Evolutionary conservation across 2,329 filamentous ascomycete species (phyloP).

Genomic region (Exophiala oligosperma): DNA sequence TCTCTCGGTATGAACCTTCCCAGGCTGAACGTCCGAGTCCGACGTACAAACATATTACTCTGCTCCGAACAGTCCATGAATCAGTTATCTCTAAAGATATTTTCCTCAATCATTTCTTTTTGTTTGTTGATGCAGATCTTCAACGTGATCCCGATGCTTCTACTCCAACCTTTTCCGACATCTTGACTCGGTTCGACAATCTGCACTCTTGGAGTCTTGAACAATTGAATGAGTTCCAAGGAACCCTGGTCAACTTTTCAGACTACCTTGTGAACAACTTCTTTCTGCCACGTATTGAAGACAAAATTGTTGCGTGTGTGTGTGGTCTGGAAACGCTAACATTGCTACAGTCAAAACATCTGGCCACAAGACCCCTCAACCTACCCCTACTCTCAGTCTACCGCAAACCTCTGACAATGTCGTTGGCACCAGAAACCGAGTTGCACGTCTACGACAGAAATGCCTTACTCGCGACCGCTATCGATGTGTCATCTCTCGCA

Average conservation of each 20-base stretch:
- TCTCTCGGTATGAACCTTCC: background rate
- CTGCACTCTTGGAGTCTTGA: too few relatives aligned
- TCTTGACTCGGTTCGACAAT: too few relatives aligned
- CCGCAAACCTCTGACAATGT: conserved; percentile 1
- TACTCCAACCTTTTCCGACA: too few relatives aligned
- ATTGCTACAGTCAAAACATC: conserved; percentile 26
- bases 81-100: conserved; percentile 23
- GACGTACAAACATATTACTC: conserved; percentile 4
- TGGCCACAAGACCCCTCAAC: conserved; percentile 26
- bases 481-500: conserved; percentile 18
- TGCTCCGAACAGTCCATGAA: conserved; percentile 7
- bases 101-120: conserved; percentile 26
- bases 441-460: conserved; percentile 7
- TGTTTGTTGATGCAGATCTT: too few relatives aligned
- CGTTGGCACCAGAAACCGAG: conserved; percentile 6
- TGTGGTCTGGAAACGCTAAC: background rate
- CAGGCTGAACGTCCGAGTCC: background rate
- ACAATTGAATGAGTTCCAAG: conserved; percentile 1
- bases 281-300: conserved; percentile 23
- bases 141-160: too few relatives aligned
- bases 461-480: conserved; percentile 20
- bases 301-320: background rate
- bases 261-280: conserved; percentile 29
- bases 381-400: conserved; percentile 21
- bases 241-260: conserved; percentile 19